Base-by-base conservation (phyloP, 768 basidiomycete genomes). In the Baorangia bicolor region DNA sequence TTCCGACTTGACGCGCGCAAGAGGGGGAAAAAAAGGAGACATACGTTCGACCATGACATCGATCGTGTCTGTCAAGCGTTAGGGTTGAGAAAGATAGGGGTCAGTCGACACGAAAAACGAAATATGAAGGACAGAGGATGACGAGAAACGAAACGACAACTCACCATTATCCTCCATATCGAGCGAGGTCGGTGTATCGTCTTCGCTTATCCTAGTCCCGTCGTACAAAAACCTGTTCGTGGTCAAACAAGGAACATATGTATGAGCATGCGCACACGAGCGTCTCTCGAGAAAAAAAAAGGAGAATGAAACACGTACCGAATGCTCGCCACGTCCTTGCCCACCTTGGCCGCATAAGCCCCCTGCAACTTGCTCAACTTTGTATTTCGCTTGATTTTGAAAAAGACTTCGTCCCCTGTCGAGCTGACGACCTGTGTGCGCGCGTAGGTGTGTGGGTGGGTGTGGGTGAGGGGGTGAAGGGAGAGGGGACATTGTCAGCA, bases 1-100 rank as follows among this genome's bases (percentile, higher is more conserved):
- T 28, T 13, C 3, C 25, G 20, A 23, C 2, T 3, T 16, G 2
- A 48, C 35, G 14, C 30, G 12, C 14, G 18, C 4, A 3, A 16
- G 34, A 20, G 21, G 27, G 8, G 4, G 13, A 16, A 23, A 39
- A 57, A 49, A 51, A 7, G 53, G 51, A 64, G n/a, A 49, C 86
- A 60, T 77, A 95, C 93, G 94, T 77, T 96, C 93, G 56, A 96
- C 90, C 88, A 94, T 92, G 59, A 95, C 94, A 80, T 98, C 94
- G 74, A 98, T 94, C 8, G 92, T 86, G 70, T 98, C 94, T 86
- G 64, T 33, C 16, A 14, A 48, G 9, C 6, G 21, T 4, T 44
- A 13, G n/a, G 11, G 34, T 11, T 11, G 5, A 4, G 25, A 30
- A 39, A 23, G 48, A 53, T 30, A 55, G 43, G 52, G 56, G 50